phyloP scores from a whole-genome alignment of 108 stramenopile genomes.

The Nannochloropsis oceanica region DNA sequence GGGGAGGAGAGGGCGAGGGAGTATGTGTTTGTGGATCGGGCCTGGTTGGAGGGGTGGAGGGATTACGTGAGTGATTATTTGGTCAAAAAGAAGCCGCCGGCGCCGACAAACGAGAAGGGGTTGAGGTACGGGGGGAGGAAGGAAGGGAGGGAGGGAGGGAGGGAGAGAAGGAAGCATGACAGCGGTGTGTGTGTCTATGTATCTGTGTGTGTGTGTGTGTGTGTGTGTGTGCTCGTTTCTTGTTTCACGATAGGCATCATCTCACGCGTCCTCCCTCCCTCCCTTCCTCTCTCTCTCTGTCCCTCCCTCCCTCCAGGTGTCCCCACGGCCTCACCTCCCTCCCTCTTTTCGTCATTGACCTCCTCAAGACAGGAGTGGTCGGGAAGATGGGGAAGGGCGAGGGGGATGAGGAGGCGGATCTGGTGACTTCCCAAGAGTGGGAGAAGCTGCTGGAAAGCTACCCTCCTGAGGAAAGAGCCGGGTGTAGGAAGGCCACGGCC shows the following conservation, averaged over 20 bases:
- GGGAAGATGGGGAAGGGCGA: background rate
- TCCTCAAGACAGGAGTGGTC: background rate
- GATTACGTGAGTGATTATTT: background rate
- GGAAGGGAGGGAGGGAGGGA: too few relatives aligned
- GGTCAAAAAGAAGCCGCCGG: background rate
- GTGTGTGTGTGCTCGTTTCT: too few relatives aligned
- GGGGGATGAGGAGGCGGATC: background rate
- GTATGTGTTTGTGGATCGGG: background rate
- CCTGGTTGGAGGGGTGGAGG: background rate
- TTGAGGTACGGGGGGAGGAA: too few relatives aligned
- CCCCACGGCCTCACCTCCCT: background rate
- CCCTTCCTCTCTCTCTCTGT: too few relatives aligned
- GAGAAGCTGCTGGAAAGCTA: background rate
- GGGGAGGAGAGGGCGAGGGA: background rate
- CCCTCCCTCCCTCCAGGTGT: too few relatives aligned
- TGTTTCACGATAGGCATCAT: too few relatives aligned
- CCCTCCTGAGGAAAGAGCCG: background rate
- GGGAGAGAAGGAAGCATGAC: too few relatives aligned
- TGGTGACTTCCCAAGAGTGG: background rate
- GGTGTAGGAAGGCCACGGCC: background rate
- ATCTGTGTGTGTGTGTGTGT: too few relatives aligned
- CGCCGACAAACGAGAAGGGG: background rate
- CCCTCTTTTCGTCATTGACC: background rate
- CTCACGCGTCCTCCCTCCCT: too few relatives aligned
- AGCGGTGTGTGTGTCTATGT: too few relatives aligned